These are phyloP conservation scores for Exophiala mesophila DNA, from an alignment of 2,329 filamentous ascomycete species.

Conservation along the genomic window DNA sequence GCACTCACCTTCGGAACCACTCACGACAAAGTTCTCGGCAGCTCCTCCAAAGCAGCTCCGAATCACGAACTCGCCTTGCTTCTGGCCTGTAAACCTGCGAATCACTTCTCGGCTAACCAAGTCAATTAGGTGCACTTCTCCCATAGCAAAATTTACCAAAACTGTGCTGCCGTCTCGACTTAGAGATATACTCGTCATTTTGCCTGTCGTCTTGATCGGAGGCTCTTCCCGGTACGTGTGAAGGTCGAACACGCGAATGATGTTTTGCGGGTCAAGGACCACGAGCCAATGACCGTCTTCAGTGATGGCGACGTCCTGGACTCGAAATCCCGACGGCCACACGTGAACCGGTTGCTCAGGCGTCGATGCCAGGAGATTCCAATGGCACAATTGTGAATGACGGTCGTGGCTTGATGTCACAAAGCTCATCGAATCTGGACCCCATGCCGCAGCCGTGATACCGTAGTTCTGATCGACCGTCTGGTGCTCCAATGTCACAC, in stretches of 20 bases:
- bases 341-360: constrained; percentile 18
- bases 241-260: constrained; percentile 78
- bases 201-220: constrained; percentile 63
- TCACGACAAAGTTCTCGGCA: constrained; percentile 84
- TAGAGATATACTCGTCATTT: constrained; percentile 73
- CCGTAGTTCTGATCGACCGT: constrained; percentile 59
- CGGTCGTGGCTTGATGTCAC: constrained; percentile 73
- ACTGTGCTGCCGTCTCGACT: constrained; percentile 75
- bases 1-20: constrained; percentile 76
- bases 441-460: constrained; percentile 87
- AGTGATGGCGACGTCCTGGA: constrained; percentile 81
- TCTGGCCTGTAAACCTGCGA: constrained; percentile 69
- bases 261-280: constrained; percentile 65
- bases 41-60: constrained; percentile 82
- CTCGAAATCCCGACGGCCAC: constrained; percentile 60
- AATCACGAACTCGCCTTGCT: constrained; percentile 72
- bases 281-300: constrained; percentile 74
- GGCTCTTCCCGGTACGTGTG: constrained; percentile 68
- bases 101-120: constrained; percentile 67
- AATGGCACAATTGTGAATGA: constrained; percentile 62
- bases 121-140: constrained; percentile 73
- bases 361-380: constrained; percentile 47
- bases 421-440: constrained; percentile 69
- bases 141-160: constrained; percentile 74
- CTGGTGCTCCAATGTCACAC: constrained; percentile 61